A percentile compares a stretch with the other conserved stretches of the same genome.
These are phyloP conservation scores for Rutstroemia sydowiana DNA, from an alignment of 2,329 filamentous ascomycete genomes.

Conservation along the genomic window DNA sequence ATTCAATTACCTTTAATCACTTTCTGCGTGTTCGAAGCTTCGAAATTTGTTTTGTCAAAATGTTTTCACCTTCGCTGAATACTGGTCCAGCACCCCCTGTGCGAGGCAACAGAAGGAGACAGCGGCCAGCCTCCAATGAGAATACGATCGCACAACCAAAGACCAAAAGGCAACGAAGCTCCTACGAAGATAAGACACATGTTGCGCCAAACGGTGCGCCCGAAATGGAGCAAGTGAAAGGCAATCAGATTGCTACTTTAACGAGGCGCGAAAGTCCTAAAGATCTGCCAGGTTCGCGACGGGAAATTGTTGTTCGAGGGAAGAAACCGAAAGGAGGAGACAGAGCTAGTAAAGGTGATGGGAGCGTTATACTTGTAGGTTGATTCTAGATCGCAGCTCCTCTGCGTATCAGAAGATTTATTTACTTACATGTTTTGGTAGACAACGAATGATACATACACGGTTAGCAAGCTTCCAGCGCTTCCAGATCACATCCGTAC, in stretches of 20 bases:
- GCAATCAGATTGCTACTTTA: constrained; percentile 37
- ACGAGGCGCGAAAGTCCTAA: constrained; percentile 31
- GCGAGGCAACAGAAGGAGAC: constrained; percentile 50
- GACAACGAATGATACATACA: constrained; percentile 80
- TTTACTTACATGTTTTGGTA: constrained; percentile 31
- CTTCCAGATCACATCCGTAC: constrained; percentile 70
- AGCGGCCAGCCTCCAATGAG: constrained; percentile 52
- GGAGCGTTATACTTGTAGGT: constrained; percentile 57
- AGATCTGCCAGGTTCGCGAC: constrained; percentile 21
- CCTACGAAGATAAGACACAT: constrained; percentile 50
- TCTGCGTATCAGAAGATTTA: background rate
- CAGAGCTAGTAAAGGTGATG: constrained; percentile 62
- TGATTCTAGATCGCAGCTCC: constrained; percentile 8
- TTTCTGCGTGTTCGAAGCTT: background rate
- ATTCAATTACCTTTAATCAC: background rate
- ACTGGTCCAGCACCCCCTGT: constrained; percentile 46
- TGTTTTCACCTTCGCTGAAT: constrained; percentile 52
- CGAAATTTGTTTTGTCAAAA: constrained; percentile 26
- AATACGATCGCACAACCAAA: constrained; percentile 48
- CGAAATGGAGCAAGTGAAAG: constrained; percentile 51
- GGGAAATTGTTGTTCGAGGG: constrained; percentile 51
- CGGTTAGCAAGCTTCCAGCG: constrained; percentile 75
- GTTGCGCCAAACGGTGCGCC: constrained; percentile 38
- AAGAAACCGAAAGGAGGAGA: constrained; percentile 59
- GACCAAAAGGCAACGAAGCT: constrained; percentile 54